Percentiles rank a stretch among this genome's conserved stretches.
These are phyloP conservation scores for Cytospora chrysosperma DNA, from an alignment of 2,329 filamentous ascomycete species.

Conservation along the genomic window DNA sequence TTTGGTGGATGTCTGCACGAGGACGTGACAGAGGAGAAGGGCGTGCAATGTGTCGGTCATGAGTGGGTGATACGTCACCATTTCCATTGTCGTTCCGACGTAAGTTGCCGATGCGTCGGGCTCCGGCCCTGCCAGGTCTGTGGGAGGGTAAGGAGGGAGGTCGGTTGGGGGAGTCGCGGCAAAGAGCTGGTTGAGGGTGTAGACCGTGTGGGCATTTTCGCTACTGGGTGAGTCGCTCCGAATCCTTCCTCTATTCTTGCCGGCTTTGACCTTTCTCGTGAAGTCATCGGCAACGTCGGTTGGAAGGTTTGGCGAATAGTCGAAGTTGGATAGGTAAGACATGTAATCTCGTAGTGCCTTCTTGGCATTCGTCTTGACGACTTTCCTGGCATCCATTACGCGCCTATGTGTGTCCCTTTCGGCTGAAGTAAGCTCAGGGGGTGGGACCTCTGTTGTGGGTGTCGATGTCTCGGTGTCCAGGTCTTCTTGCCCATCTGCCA, in stretches of 20 bases:
- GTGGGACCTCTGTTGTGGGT: conserved; percentile 29
- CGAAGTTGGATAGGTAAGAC: conserved; percentile 69
- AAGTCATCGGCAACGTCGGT: conserved; percentile 58
- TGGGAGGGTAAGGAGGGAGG: conserved; percentile 65
- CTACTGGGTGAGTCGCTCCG: conserved; percentile 13
- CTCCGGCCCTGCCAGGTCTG: conserved; percentile 34
- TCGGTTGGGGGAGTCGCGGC: conserved; percentile 63
- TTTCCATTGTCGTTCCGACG: conserved; percentile 49
- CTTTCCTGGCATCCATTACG: conserved; percentile 62
- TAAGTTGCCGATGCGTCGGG: conserved; percentile 31
- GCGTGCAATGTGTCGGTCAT: conserved; percentile 77
- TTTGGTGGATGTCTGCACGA: conserved; percentile 74
- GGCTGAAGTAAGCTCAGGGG: conserved; percentile 38
- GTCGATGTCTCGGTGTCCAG: conserved; percentile 6
- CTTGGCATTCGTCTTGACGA: conserved; percentile 72
- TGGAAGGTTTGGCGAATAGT: conserved; percentile 73
- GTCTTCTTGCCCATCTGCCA: neutral
- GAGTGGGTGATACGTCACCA: conserved; percentile 77
- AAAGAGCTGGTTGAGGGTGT: conserved; percentile 64
- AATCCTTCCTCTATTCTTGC: conserved; percentile 46
- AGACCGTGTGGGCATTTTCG: conserved; percentile 40
- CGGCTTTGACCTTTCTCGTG: conserved; percentile 55
- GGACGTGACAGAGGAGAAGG: conserved; percentile 73
- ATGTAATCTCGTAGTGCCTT: conserved; percentile 73
- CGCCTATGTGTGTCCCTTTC: conserved; percentile 46